phyloP scores from a whole-genome alignment of 805 yeast species.

The Priceomyces castillae region DNA sequence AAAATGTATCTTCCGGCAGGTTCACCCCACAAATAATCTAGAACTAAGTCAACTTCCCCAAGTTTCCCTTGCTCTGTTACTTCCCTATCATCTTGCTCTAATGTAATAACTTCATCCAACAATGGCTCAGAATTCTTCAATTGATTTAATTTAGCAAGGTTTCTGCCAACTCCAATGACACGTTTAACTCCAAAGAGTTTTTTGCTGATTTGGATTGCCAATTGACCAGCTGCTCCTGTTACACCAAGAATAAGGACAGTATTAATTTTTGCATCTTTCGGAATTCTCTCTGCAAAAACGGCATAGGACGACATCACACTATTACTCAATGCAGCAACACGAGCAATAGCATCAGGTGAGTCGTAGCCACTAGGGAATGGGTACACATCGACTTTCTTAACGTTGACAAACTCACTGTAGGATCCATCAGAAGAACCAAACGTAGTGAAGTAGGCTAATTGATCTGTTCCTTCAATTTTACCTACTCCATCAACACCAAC shows the following conservation, averaged over 20 bases:
- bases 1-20: conserved; percentile 1
- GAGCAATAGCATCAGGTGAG: conserved; percentile 1
- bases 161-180: conserved; percentile 4
- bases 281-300: conserved; percentile 1
- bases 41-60: conserved; percentile 1
- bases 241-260: conserved; percentile 4
- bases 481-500: conserved; percentile 8
- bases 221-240: conserved; percentile 3
- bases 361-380: conserved; percentile 1
- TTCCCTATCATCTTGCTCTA: background rate
- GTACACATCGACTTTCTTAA: background rate
- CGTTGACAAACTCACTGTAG: conserved; percentile 4
- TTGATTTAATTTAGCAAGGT: background rate
- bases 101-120: conserved; percentile 2
- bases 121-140: background rate
- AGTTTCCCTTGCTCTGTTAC: background rate
- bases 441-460: conserved; percentile 4
- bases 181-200: background rate
- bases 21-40: conserved; percentile 4
- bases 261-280: background rate
- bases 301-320: conserved; percentile 1
- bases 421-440: conserved; percentile 4
- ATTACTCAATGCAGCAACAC: conserved; percentile 5
- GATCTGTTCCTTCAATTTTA: background rate
- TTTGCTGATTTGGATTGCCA: conserved; percentile 4